Percentiles rank a stretch among this genome's conserved stretches.
These are phyloP conservation scores for Plasmopara halstedii DNA, from an alignment of 352 stramenopile species.

Conservation along the genomic window DNA sequence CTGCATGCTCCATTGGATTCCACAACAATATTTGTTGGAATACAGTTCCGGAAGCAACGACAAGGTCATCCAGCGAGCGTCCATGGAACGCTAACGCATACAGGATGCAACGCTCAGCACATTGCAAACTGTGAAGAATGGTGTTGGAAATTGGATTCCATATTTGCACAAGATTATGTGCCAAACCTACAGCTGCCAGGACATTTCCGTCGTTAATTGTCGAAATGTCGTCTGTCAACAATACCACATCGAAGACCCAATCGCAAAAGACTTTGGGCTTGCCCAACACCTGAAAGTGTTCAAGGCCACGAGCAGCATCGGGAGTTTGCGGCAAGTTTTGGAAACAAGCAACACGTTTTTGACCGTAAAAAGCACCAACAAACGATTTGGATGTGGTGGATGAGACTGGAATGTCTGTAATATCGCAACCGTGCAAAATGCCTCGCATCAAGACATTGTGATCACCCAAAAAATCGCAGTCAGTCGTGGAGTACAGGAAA, in stretches of 20 bases:
- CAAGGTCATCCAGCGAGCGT: slow-evolving; percentile 39
- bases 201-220: slow-evolving; percentile 14
- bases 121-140: slow-evolving; percentile 54
- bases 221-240: slow-evolving; percentile 33
- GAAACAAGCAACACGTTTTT: slow-evolving; percentile 70
- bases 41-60: slow-evolving; percentile 77
- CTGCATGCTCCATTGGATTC: slow-evolving; percentile 30
- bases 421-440: slow-evolving; percentile 70
- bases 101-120: slow-evolving; percentile 74
- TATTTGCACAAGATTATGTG: slow-evolving; percentile 81
- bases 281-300: slow-evolving; percentile 27
- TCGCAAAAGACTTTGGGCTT: slow-evolving; percentile 63
- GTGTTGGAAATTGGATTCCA: slow-evolving; percentile 40
- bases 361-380: slow-evolving; percentile 61
- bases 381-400: slow-evolving; percentile 8
- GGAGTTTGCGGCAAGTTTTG: slow-evolving; percentile 36
- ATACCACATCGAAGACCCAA: slow-evolving; percentile 78
- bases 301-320: slow-evolving; percentile 4
- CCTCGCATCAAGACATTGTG: slow-evolving; percentile 46
- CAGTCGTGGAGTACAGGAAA: slow-evolving; percentile 53
- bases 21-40: slow-evolving; percentile 85
- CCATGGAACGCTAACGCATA: slow-evolving; percentile 78
- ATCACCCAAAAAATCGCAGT: slow-evolving; percentile 36
- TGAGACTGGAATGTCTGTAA: slow-evolving; percentile 5
- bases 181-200: slow-evolving; percentile 55